A percentile compares a stretch with the other conserved stretches of the same genome.
These are phyloP conservation scores for Myriosclerotinia scirpicola DNA, from an alignment of 2,329 filamentous ascomycete genomes.

Conservation along the genomic window DNA sequence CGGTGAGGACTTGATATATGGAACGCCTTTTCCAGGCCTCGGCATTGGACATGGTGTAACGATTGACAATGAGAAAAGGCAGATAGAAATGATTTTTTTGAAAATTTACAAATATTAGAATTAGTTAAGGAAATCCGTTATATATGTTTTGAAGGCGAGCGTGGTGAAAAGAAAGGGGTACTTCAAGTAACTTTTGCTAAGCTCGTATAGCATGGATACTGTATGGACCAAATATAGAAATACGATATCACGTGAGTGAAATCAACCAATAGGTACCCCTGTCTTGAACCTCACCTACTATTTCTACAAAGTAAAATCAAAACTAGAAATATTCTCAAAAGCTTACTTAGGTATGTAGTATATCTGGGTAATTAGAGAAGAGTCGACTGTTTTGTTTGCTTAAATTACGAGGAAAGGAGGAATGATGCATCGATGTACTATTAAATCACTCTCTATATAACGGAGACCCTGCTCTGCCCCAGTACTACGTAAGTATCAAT, in stretches of 20 bases:
- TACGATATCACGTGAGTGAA: neutral
- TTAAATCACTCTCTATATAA: too few relatives aligned
- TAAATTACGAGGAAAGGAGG: too few relatives aligned
- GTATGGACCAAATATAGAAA: neutral
- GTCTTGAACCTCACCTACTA: neutral
- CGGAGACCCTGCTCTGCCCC: too few relatives aligned
- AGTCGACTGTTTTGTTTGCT: too few relatives aligned
- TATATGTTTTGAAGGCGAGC: neutral
- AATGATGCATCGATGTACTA: too few relatives aligned
- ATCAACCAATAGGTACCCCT: neutral
- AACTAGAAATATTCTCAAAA: too few relatives aligned
- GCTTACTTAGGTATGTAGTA: too few relatives aligned
- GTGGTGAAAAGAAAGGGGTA: neutral
- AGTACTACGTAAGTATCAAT: too few relatives aligned
- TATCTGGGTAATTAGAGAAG: too few relatives aligned
- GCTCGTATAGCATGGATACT: neutral
- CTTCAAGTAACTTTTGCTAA: neutral
- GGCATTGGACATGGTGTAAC: constrained; percentile 19
- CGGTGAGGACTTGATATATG: constrained; percentile 46
- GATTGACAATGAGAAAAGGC: neutral
- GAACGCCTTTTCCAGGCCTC: constrained; percentile 41
- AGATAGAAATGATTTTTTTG: neutral
- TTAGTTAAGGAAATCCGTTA: neutral
- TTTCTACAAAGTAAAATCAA: too few relatives aligned
- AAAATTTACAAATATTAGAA: neutral